Evolutionary conservation across 2,329 filamentous ascomycete species (phyloP), one percentile per base, ranked within the genome.

Genomic region (Venturiaceae sp.): DNA sequence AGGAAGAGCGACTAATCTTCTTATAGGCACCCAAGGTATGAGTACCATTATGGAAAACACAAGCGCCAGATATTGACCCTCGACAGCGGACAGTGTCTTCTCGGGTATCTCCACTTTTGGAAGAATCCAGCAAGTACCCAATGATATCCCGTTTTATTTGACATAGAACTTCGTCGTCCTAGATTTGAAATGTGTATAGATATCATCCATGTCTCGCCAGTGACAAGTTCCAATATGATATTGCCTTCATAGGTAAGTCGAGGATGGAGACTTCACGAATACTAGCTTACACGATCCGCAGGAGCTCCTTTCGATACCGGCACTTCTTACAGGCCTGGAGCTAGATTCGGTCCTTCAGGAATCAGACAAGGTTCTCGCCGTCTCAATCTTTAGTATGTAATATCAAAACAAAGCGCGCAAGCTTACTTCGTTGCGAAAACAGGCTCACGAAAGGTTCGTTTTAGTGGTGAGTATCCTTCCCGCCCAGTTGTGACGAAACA

Each of bases 101-200:
- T 92, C 88, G 1, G 90, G 90, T 30, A 94, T 95, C 67, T 88
- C 87, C 1, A 95, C 90, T 7, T 94, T 94, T 68, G 90, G 88
- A 11, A 84, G 88, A 55, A 75, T 94, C 44, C 84, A 85, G 44
- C 44, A 50, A 50, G 44, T 50, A 50, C 44, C 44, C 44, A 50
- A 23, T 50, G 23, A 28, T 28, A 30, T 50, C 14, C 44, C 44
- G 44, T 30, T 16, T 30, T 50, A 50, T 50, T 30, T 30, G 44
- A 50, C 44, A 30, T 50, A 50, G 44, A 50, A 50, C 44, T 50
- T 26, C 26, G 44, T 50, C 44, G 44, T 50, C 44, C 44, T 50
- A 50, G 44, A n/a, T 50, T 50, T 50, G 44, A 50, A 50, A 50
- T 50, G 44, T 50, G 44, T 50, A 50, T 50, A 50, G 44, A 5